phyloP scores from a whole-genome alignment of 2,329 filamentous ascomycete species.

The Penicillium sumatraense region DNA sequence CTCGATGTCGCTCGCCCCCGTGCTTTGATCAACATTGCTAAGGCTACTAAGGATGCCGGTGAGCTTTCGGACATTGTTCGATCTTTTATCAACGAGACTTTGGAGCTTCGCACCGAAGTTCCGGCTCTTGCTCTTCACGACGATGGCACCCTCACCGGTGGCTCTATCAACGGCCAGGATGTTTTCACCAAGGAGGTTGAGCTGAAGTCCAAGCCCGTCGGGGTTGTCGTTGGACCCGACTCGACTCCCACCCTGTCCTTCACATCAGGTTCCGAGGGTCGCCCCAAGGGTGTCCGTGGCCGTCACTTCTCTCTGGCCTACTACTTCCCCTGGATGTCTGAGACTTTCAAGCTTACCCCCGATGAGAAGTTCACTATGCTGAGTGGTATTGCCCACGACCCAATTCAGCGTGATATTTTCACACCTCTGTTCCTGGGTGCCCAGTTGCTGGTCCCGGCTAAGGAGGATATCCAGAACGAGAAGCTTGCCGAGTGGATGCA shows the following conservation, averaged over 20 bases:
- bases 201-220: conserved; percentile 63
- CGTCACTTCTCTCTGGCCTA: conserved; percentile 83
- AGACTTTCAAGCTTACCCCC: conserved; percentile 74
- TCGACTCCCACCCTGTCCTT: conserved; percentile 76
- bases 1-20: conserved; percentile 78
- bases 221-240: conserved; percentile 83
- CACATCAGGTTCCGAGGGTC: conserved; percentile 74
- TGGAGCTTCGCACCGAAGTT: conserved; percentile 73
- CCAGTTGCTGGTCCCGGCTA: conserved; percentile 75
- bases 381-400: conserved; percentile 75
- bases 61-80: conserved; percentile 63
- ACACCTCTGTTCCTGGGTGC: conserved; percentile 87
- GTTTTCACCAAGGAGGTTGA: conserved; percentile 62
- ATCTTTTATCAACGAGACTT: conserved; percentile 72
- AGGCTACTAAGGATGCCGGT: conserved; percentile 71
- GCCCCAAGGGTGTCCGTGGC: conserved; percentile 84
- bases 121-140: conserved; percentile 74
- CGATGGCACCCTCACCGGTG: conserved; percentile 74
- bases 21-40: conserved; percentile 73
- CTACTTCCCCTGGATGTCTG: conserved; percentile 93
- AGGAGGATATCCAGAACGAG: conserved; percentile 86
- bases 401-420: conserved; percentile 74
- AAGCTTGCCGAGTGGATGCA: conserved; percentile 86
- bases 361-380: conserved; percentile 81
- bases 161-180: conserved; percentile 67